A percentile compares a stretch with the other conserved stretches of the same genome.
These are phyloP conservation scores for Leptoxyphium fumago DNA, from an alignment of 2,329 filamentous ascomycete genomes.

Conservation along the genomic window DNA sequence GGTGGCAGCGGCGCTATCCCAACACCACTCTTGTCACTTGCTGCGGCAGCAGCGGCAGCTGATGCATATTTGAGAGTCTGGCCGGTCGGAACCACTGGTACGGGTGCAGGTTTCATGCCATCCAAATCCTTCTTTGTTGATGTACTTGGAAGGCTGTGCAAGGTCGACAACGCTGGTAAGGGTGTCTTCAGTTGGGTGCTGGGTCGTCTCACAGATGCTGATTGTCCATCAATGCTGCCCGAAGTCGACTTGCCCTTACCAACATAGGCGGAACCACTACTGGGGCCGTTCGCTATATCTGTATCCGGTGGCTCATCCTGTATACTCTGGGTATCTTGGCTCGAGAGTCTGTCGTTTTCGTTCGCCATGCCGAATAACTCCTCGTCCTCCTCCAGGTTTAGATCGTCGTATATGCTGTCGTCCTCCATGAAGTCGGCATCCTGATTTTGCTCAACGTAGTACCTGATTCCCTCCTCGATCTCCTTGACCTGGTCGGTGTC, in stretches of 20 bases:
- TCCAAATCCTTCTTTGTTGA: conserved; percentile 45
- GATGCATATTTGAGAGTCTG: conserved; percentile 95
- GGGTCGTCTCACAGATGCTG: conserved; percentile 50
- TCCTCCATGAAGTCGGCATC: conserved; percentile 87
- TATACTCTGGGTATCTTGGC: conserved; percentile 84
- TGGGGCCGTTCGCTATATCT: conserved; percentile 20
- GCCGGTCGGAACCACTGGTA: conserved; percentile 70
- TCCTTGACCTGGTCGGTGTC: conserved; percentile 78
- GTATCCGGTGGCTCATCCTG: conserved; percentile 66
- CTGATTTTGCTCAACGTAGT: conserved; percentile 84
- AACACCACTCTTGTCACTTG: conserved; percentile 73
- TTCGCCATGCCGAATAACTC: conserved; percentile 65
- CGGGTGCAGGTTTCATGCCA: conserved; percentile 81
- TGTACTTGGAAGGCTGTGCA: conserved; percentile 56
- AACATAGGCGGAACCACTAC: conserved; percentile 25
- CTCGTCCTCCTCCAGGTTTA: conserved; percentile 85
- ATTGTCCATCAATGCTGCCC: conserved; percentile 43
- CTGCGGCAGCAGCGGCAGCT: conserved; percentile 82
- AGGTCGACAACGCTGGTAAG: conserved; percentile 75
- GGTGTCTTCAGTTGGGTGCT: conserved; percentile 89
- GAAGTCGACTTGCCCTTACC: conserved; percentile 32
- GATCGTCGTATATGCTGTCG: conserved; percentile 87
- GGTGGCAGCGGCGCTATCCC: conserved; percentile 89
- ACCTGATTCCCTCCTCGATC: conserved; percentile 81
- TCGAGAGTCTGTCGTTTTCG: conserved; percentile 81